Base-by-base conservation (phyloP, 1,139 yeast species). In the Candida sanyaensis region DNA sequence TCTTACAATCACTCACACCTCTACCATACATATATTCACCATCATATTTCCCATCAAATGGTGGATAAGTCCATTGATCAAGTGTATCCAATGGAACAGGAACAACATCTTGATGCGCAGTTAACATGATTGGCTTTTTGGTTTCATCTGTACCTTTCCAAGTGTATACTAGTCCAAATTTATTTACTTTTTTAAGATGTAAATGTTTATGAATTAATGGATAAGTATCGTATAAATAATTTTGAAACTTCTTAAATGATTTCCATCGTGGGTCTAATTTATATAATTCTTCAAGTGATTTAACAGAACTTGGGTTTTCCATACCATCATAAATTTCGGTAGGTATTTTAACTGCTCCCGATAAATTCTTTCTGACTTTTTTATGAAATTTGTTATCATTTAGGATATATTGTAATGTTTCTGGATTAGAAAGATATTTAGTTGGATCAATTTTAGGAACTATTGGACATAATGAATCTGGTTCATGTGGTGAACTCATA, bases 281-380 rank as follows among this genome's bases (percentile, higher is more conserved):
- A 50, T 60, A 65, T 46, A 68, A 58, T 24, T 65, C 68, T 23
- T 64, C 61, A 40, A 55, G 49, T 9, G 61, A 42, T 9, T 64
- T 57, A 6, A 63, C 56, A 10, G 55, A 44, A 11, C 58, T 58
- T 0, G 71, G 72, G 44, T 63, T 63, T 7, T 60, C 57, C 61
- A 69, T 64, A 8, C 69, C 71, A 60, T 87, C 95, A 52, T 69
- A 80, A 13, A 81, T 75, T 55, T 80, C 83, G 6, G 93, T 85
- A 13, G 88, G 83, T 43, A 85, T 68, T 55, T 73, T 74, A 29
- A 88, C 72, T 1, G 91, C 84, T 10, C 80, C 81, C 7, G 78
- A 64, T 38, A 83, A 65, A 54, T 73, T 76, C 10, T 62, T 55
- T 27, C 77, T 71, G 0, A 85, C 74, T 2, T 56, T 44, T 13